phyloP scores from a whole-genome alignment of 768 basidiomycete genomes.

The Baorangia bicolor region DNA sequence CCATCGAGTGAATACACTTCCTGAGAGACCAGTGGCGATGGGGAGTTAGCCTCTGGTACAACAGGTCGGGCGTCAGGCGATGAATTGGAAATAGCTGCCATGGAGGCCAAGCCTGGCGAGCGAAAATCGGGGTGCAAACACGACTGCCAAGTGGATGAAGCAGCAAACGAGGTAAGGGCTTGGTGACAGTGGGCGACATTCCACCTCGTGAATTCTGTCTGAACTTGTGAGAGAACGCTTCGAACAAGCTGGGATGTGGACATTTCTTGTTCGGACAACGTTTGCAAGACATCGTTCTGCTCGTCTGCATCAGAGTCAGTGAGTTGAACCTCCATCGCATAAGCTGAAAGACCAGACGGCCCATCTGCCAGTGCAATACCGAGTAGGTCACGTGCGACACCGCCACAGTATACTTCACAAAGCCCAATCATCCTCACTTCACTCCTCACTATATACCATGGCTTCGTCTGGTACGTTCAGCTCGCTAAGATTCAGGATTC shows the following conservation, averaged over 20 bases:
- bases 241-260: constrained; percentile 13
- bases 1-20: constrained; percentile 18
- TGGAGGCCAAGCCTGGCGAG: neutral
- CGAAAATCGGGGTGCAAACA: constrained; percentile 12
- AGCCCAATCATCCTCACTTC: neutral
- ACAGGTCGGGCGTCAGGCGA: neutral
- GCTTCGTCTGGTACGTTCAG: constrained; percentile 28
- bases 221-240: constrained; percentile 20
- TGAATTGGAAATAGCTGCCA: neutral
- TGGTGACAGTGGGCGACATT: constrained; percentile 12
- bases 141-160: constrained; percentile 16
- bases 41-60: neutral
- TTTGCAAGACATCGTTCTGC: constrained; percentile 7
- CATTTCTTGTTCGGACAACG: neutral
- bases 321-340: neutral
- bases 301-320: constrained; percentile 10
- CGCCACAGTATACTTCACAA: neutral
- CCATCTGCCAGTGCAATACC: too few species aligned
- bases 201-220: constrained; percentile 26
- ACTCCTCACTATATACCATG: constrained; percentile 11
- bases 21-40: constrained; percentile 5
- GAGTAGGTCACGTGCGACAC: constrained; percentile 3
- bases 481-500: neutral
- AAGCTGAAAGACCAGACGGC: neutral
- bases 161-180: constrained; percentile 13